Evolutionary conservation across 768 basidiomycete species (phyloP).

Genomic region (Lyophyllum decastes): DNA sequence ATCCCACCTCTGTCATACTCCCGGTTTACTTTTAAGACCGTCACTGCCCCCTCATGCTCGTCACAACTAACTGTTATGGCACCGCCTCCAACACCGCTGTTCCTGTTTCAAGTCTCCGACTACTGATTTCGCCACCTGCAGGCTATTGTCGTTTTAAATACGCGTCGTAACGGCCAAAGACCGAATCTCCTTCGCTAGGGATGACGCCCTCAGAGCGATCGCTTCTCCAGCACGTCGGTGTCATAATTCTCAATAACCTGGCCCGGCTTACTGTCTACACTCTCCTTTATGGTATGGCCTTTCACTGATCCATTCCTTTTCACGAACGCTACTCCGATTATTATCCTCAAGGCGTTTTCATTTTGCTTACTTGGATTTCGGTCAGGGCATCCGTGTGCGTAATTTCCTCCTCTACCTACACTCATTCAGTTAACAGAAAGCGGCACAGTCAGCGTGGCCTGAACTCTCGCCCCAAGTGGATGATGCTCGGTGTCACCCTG

Average conservation of each 20-base stretch:
- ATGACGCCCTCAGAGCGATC: not conserved
- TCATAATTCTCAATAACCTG: not conserved
- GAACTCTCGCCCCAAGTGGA: not conserved
- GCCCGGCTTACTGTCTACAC: not conserved
- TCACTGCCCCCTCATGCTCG: too few species aligned
- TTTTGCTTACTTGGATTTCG: not conserved
- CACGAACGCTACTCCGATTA: not conserved
- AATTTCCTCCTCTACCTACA: not conserved
- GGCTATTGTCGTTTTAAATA: too few species aligned
- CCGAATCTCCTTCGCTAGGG: not conserved
- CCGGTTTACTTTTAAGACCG: too few species aligned
- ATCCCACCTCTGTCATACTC: too few species aligned
- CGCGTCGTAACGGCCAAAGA: not conserved
- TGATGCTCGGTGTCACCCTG: not conserved
- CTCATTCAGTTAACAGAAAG: not conserved
- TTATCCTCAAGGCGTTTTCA: not conserved
- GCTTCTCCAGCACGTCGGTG: not conserved
- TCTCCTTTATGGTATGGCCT: not conserved
- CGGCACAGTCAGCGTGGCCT: not conserved
- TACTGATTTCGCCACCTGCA: too few species aligned
- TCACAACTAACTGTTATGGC: too few species aligned
- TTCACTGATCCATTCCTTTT: not conserved
- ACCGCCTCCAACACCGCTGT: too few species aligned
- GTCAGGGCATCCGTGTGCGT: not conserved
- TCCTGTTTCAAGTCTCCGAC: too few species aligned